These are phyloP conservation scores for Novymonas esmeraldas DNA, from an alignment of 208 protist species.

Conservation along the genomic window DNA sequence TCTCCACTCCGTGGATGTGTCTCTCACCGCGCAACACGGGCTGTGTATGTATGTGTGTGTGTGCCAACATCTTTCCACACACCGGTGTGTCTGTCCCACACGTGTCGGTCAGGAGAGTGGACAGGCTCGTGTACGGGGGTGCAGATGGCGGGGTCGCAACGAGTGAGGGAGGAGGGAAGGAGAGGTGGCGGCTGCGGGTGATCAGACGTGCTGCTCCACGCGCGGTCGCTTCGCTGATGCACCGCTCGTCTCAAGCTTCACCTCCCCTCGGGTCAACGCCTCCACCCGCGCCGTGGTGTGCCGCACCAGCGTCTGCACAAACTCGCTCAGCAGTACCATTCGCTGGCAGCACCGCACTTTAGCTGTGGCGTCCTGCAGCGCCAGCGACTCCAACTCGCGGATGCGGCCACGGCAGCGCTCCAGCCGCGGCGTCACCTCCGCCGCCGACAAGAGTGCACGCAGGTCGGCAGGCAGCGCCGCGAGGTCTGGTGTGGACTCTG, in stretches of 20 bases:
- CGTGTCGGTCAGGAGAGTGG: too few species aligned
- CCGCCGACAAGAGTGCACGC: constrained; percentile 12
- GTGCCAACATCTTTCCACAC: too few species aligned
- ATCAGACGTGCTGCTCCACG: background rate
- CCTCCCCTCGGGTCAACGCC: background rate
- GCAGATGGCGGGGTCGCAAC: too few species aligned
- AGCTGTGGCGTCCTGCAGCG: constrained; percentile 25
- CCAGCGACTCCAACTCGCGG: constrained; percentile 37
- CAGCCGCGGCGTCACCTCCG: constrained; percentile 28
- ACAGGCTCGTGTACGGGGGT: too few species aligned
- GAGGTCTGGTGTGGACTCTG: background rate
- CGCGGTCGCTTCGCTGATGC: constrained; percentile 1
- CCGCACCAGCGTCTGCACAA: constrained; percentile 24
- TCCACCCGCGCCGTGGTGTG: constrained; percentile 6
- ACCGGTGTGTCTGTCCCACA: too few species aligned
- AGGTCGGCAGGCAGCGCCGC: constrained; percentile 28
- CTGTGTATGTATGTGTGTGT: too few species aligned
- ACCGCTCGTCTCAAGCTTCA: background rate
- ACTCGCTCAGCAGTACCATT: constrained; percentile 53
- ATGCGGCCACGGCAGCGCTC: constrained; percentile 36
- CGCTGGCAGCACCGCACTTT: constrained; percentile 45
- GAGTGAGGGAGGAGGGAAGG: background rate
- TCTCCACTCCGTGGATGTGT: too few species aligned
- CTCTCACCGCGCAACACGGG: too few species aligned
- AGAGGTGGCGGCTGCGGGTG: constrained; percentile 4